A percentile compares a stretch with the other conserved stretches of the same genome.
Conservation (phyloP, 345 rosid genomes). For the Pistacia atlantica region DNA sequence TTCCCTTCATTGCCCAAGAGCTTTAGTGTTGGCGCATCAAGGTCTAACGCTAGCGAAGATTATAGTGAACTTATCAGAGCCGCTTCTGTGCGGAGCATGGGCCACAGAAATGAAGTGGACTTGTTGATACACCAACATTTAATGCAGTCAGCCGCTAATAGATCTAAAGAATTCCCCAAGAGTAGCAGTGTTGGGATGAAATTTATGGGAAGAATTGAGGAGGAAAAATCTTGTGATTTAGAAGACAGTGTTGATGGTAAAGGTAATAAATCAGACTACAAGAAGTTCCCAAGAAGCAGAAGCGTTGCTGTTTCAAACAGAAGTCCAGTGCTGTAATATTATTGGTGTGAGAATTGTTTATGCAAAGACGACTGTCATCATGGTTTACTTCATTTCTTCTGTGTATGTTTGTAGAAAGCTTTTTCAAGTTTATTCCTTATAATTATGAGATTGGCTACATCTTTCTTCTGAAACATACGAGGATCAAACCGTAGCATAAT, state of each 20-base stretch:
- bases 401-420: background rate
- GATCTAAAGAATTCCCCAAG: conserved; percentile 39
- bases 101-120: conserved; percentile 56
- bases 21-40: conserved; percentile 43
- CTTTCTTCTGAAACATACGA: too few species aligned
- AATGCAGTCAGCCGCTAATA: conserved; percentile 6
- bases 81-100: conserved; percentile 55
- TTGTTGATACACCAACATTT: conserved; percentile 36
- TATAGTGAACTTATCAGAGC: conserved; percentile 66
- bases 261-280: background rate
- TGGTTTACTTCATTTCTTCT: background rate
- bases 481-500: too few species aligned
- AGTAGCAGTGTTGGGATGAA: conserved; percentile 63
- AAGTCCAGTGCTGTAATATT: conserved; percentile 16
- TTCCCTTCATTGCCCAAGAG: conserved; percentile 53
- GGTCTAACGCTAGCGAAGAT: conserved; percentile 49
- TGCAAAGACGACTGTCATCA: too few species aligned
- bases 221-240: conserved; percentile 39
- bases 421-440: too few species aligned
- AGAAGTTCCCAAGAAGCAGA: conserved; percentile 41
- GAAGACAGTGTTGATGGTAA: conserved; percentile 16
- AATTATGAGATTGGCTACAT: too few species aligned
- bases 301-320: conserved; percentile 36
- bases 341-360: background rate
- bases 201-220: conserved; percentile 62